Conservation (phyloP, 2,329 filamentous ascomycete species). For the Neofusicoccum umdonicola region DNA sequence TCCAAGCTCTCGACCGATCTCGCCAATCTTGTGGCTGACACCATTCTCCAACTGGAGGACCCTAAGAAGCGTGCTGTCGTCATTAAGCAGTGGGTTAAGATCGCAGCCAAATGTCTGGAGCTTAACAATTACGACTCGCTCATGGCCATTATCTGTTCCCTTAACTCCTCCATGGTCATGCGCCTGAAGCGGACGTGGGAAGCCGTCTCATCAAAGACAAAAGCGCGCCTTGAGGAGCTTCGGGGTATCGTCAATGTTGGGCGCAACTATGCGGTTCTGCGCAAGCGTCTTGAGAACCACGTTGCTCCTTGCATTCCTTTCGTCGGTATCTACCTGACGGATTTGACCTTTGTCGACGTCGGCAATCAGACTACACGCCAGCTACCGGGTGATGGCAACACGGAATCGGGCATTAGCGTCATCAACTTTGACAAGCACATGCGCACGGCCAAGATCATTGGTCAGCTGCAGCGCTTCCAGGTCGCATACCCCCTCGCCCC, state of each 20-base stretch:
- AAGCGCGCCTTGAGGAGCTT: conserved; percentile 72
- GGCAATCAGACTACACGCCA: conserved; percentile 85
- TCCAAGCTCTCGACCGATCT: conserved; percentile 88
- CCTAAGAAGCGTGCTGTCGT: conserved; percentile 85
- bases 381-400: conserved; percentile 57
- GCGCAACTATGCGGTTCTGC: conserved; percentile 85
- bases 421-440: conserved; percentile 99
- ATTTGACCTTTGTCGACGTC: conserved; percentile 92
- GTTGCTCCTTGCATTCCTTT: conserved; percentile 93
- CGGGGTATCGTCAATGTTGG: conserved; percentile 84
- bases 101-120: conserved; percentile 80
- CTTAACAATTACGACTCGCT: conserved; percentile 94
- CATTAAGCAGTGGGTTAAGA: conserved; percentile 98
- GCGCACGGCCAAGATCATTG: conserved; percentile 91
- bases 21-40: conserved; percentile 89
- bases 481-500: conserved; percentile 83
- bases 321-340: conserved; percentile 92
- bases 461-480: conserved; percentile 93
- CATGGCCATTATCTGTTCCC: conserved; percentile 93
- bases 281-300: conserved; percentile 78
- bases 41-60: conserved; percentile 83
- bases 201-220: conserved; percentile 76
- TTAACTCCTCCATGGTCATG: conserved; percentile 88
- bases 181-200: conserved; percentile 93
- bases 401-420: conserved; percentile 69